Base-by-base conservation (phyloP, 163 green algal species). In the Chloroidium sp. region DNA sequence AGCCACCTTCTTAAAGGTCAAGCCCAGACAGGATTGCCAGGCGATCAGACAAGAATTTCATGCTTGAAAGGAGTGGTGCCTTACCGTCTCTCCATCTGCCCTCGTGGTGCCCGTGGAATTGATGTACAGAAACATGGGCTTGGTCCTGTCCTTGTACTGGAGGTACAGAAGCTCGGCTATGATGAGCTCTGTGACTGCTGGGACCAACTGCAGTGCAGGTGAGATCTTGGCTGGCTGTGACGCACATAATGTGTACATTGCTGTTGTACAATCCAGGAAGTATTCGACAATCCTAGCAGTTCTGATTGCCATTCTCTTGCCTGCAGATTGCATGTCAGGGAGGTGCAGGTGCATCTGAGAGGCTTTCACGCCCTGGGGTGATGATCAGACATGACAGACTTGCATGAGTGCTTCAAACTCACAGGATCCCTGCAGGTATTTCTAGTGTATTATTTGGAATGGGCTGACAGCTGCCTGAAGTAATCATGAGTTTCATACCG, bases 111-210 rank as follows among this genome's bases (percentile, higher is more conserved):
- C 95, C 61, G 95, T 97, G 2, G 92, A 97, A 86, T 99, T 99
- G 85, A 99, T 98, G 84, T 98, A 97, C 80, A 99, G 90, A 85
- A 97, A 97, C 59, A 98, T 94, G 58, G 95, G 95, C 87, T 98
- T 95, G 59, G 72, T 85, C 3, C 84, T 81, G 81, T 97, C 95
- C 82, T 95, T 93, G 87, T 97, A 95, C 86, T 99, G 94, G 60
- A 99, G 88, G 67, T 99, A 99, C 2, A 99, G 88, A 58, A 99
- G 89, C 90, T 99, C 94, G 62, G 94, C 96, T 57, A 98, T 91
- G 82, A 99, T 97, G 10, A 99, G 92, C 92, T 99, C 96, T 67
- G 96, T 99, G 12, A 99, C 96, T 2, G 96, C 95, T 60, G 96
- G 94, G 61, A 99, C 96, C 36, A 99, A 88, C 93, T 97, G 92